phyloP scores from a whole-genome alignment of 2,329 filamentous ascomycete species.

The Colletotrichum tabaci region DNA sequence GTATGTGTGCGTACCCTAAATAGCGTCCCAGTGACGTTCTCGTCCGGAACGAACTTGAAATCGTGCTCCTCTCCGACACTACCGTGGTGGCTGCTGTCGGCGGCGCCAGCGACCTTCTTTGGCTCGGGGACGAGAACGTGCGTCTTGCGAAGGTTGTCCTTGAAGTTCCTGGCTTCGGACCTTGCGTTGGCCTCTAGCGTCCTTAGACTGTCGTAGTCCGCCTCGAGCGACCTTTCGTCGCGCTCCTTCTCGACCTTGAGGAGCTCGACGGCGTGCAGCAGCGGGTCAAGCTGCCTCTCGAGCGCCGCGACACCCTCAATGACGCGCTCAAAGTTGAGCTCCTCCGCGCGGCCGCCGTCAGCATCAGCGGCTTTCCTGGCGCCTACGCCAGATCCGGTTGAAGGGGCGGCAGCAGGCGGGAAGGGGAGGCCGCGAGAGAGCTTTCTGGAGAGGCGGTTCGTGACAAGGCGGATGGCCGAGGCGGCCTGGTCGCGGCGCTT shows the following conservation, averaged over 20 bases:
- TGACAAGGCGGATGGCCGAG: conserved; percentile 68
- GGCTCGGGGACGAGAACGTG: conserved; percentile 64
- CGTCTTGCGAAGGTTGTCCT: conserved; percentile 63
- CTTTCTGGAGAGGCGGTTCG: conserved; percentile 70
- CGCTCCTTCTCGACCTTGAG: conserved; percentile 70
- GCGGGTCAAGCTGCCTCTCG: conserved; percentile 73
- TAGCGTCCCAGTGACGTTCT: conserved; percentile 38
- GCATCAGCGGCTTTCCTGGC: conserved; percentile 27
- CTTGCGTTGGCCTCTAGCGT: conserved; percentile 70
- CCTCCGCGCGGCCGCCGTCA: conserved; percentile 60
- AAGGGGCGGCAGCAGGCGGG: conserved; percentile 64
- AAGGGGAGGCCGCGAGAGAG: conserved; percentile 76
- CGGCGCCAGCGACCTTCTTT: conserved; percentile 37
- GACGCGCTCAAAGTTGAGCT: conserved; percentile 77
- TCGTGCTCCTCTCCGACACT: conserved; percentile 16
- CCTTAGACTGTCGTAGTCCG: conserved; percentile 67
- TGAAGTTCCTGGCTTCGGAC: conserved; percentile 66
- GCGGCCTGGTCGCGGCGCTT: conserved; percentile 68
- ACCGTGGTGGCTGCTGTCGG: conserved; percentile 9
- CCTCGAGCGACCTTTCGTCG: conserved; percentile 69
- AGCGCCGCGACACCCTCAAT: conserved; percentile 71
- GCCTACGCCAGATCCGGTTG: conserved; percentile 26
- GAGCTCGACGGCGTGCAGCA: conserved; percentile 74
- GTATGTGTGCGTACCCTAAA: conserved; percentile 48
- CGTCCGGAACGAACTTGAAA: conserved; percentile 43